A percentile compares a stretch with the other conserved stretches of the same genome.
Evolutionary conservation across 192 early-diverging fungal species (phyloP).

Genomic region (Mortierella alpina): DNA sequence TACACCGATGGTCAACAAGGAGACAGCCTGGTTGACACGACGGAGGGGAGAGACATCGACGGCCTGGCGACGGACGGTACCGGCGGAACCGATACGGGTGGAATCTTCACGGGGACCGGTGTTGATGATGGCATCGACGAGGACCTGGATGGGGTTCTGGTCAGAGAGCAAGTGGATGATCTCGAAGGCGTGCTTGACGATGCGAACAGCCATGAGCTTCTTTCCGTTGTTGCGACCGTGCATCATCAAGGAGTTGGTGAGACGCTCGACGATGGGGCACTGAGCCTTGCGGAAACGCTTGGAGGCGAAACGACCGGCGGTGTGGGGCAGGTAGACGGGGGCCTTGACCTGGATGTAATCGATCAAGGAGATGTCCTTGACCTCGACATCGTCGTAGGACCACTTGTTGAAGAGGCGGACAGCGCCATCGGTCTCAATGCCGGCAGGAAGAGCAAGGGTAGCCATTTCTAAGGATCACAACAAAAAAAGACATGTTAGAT

Average conservation of each 20-base stretch:
- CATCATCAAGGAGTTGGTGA: conserved; percentile 99
- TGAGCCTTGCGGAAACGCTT: conserved; percentile 98
- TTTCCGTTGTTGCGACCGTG: conserved; percentile 99
- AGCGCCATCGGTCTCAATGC: conserved; percentile 65
- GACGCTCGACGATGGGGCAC: conserved; percentile 98
- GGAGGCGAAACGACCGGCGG: conserved; percentile 96
- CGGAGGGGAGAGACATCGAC: conserved; percentile 99
- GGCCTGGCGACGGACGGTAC: conserved; percentile 99
- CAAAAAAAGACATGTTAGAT: conserved; percentile 3
- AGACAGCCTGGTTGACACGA: conserved; percentile 96
- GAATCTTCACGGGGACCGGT: conserved; percentile 99
- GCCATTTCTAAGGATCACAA: conserved; percentile 51
- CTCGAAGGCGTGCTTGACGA: conserved; percentile 99
- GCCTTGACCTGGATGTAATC: conserved; percentile 95
- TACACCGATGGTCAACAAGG: conserved; percentile 93
- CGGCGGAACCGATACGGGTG: conserved; percentile 96
- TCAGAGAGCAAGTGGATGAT: conserved; percentile 99
- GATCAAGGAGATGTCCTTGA: conserved; percentile 88
- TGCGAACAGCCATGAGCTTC: conserved; percentile 98
- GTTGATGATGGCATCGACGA: conserved; percentile 99
- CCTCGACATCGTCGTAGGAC: conserved; percentile 88
- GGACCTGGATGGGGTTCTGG: conserved; percentile 97
- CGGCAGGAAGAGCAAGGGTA: conserved; percentile 67
- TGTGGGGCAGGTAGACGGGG: conserved; percentile 97
- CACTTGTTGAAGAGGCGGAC: conserved; percentile 89